These are phyloP conservation scores for Neurospora sublineolata DNA, from an alignment of 495 filamentous ascomycete genomes.

Conservation along the genomic window DNA sequence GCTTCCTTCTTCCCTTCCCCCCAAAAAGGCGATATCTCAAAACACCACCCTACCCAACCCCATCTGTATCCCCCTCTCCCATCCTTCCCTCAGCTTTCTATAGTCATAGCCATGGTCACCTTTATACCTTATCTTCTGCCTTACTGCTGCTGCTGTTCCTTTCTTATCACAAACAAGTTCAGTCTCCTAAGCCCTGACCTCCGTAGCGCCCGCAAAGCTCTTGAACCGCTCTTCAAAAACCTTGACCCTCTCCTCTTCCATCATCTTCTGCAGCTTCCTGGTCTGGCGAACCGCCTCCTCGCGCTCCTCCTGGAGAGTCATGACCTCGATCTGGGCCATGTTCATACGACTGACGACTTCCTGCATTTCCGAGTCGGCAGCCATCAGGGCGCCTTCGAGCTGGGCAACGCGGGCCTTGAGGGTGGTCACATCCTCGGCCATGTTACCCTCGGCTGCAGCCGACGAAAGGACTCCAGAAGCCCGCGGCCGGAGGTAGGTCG, in stretches of 20 bases:
- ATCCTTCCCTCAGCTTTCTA: not conserved
- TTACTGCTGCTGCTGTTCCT: not conserved
- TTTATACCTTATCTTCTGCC: not conserved
- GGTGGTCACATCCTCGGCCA: conserved; percentile 57
- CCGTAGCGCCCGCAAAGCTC: conserved; percentile 13
- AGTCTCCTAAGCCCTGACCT: conserved; percentile 8
- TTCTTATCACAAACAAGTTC: not conserved
- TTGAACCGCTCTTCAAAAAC: conserved; percentile 37
- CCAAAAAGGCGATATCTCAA: not conserved
- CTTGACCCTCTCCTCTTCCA: conserved; percentile 36
- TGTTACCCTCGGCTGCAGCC: conserved; percentile 28
- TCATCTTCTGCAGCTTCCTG: conserved; percentile 51
- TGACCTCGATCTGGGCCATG: conserved; percentile 85
- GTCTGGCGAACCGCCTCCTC: conserved; percentile 82
- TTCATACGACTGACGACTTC: conserved; percentile 90
- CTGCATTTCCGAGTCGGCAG: conserved; percentile 89
- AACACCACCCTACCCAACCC: not conserved
- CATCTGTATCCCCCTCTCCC: not conserved
- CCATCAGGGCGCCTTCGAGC: conserved; percentile 67
- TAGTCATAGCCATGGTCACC: not conserved
- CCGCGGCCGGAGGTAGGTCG: conserved; percentile 12
- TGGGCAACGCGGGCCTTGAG: conserved; percentile 55
- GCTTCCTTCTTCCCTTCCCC: not conserved
- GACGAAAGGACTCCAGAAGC: conserved; percentile 28
- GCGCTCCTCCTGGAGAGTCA: conserved; percentile 80